These are phyloP conservation scores for Pholiota microspora DNA, from an alignment of 768 basidiomycete species.

Conservation along the genomic window DNA sequence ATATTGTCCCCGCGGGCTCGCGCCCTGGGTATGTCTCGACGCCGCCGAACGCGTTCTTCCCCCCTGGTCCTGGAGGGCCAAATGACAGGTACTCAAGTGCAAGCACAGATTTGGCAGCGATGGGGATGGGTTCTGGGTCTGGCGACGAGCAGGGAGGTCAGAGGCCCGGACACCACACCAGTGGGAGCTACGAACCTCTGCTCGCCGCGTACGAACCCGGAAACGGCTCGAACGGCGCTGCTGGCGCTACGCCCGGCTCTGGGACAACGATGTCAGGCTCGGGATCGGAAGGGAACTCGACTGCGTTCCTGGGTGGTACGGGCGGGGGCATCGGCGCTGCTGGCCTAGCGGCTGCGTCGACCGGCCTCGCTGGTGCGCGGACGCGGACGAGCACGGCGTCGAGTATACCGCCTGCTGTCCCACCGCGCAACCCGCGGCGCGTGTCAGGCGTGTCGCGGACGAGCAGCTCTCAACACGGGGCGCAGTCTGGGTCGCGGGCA, in stretches of 20 bases:
- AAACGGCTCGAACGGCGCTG: background rate
- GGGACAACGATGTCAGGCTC: background rate
- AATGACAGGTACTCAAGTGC: constrained; percentile 12
- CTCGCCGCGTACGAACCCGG: constrained; percentile 17
- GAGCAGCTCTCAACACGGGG: background rate
- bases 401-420: constrained; percentile 26
- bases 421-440: constrained; percentile 33
- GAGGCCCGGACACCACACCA: constrained; percentile 27
- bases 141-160: background rate
- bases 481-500: background rate
- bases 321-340: background rate
- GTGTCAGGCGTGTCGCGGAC: constrained; percentile 16
- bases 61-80: constrained; percentile 15
- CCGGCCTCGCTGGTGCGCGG: background rate
- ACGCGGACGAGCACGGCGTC: constrained; percentile 1
- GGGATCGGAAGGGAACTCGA: background rate
- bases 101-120: constrained; percentile 27
- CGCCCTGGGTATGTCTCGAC: constrained; percentile 44
- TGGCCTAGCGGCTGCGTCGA: background rate
- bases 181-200: constrained; percentile 25
- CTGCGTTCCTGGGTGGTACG: background rate
- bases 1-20: constrained; percentile 27
- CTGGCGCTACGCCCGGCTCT: background rate
- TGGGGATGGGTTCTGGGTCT: constrained; percentile 3
- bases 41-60: constrained; percentile 33